Evolutionary conservation across 2,329 filamentous ascomycete species (phyloP), one percentile per base, ranked within the genome.

Genomic region (Scleromitrula shiraiana): DNA sequence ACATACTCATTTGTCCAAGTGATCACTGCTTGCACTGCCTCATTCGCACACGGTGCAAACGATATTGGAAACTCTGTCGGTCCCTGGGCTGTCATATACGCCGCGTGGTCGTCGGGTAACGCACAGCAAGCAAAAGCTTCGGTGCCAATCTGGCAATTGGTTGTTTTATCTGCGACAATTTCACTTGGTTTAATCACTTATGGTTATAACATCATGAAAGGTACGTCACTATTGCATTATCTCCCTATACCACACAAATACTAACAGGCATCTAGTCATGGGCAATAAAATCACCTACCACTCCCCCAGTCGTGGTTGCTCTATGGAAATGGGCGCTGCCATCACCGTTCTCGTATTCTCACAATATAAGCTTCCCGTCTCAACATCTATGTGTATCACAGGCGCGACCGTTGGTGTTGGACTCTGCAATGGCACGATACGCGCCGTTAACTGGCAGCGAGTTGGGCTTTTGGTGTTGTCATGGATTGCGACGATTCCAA

Each of bases 281-380:
- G 85, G 85, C 45, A 89, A 88, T 74, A 85, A 85, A 67, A 81
- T 86, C 64, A 87, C 83, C 50, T 84, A 84, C 66, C 82, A 85
- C 65, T 77, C 74, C 3, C 75, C 75, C 4, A 71, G 65, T 54
- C 63, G 75, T 58, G 74, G 71, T 43, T 85, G 70, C 58, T 87
- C 82, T 42, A 89, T 89, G 84, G 85, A 89, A 64, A 77, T 89
- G 76, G 85, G 85, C 39, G 83, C 85, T 37, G 83, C 85, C 56
- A 79, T 89, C 56, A 88, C 85, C 8, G 78, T 88, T 51, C 76
- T 88, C 20, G 67, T 89, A 63, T 86, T 86, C 72, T 86, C 83
- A 0, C 83, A 87, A 63, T 86, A 75, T 71, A 78, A 76, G 1
- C 80, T 89, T 0, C 85, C 85, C 30, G 84, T 89, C 23, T 88